Evolutionary conservation across 2,329 filamentous ascomycete species (phyloP).

Genomic region (Tolypocladium tundrense): DNA sequence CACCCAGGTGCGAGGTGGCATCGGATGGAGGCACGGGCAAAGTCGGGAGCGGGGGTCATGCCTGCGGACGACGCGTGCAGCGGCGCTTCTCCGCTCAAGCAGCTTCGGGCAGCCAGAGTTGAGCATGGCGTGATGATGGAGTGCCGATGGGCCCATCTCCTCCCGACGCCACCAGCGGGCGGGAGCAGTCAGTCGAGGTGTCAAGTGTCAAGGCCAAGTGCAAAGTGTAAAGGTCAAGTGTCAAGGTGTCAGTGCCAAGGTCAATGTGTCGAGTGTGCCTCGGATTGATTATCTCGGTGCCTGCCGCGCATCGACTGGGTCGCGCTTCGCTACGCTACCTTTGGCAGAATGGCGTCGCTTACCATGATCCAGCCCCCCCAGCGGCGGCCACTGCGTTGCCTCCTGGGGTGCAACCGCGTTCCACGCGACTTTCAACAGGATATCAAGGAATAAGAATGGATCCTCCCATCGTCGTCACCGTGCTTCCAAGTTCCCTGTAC

Average conservation of each 20-base stretch:
- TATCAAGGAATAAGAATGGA: background rate
- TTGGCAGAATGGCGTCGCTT: no score
- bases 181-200: background rate
- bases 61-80: background rate
- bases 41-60: background rate
- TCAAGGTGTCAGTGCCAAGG: background rate
- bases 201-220: background rate
- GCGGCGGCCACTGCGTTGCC: no score
- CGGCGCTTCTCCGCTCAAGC: background rate
- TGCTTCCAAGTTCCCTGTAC: background rate
- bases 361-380: no score
- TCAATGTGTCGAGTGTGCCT: background rate
- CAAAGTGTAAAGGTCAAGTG: no score
- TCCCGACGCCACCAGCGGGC: background rate
- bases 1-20: background rate
- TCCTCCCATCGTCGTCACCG: background rate
- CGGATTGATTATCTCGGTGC: background rate
- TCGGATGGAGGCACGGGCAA: background rate
- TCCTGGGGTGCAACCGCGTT: background rate
- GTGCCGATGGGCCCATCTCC: background rate
- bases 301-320: no score
- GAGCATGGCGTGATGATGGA: background rate
- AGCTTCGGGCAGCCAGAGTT: background rate
- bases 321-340: no score
- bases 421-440: background rate